A percentile compares a stretch with the other conserved stretches of the same genome.
phyloP scores from a whole-genome alignment of 169 alveolate genomes.

The Plasmodium inui region DNA sequence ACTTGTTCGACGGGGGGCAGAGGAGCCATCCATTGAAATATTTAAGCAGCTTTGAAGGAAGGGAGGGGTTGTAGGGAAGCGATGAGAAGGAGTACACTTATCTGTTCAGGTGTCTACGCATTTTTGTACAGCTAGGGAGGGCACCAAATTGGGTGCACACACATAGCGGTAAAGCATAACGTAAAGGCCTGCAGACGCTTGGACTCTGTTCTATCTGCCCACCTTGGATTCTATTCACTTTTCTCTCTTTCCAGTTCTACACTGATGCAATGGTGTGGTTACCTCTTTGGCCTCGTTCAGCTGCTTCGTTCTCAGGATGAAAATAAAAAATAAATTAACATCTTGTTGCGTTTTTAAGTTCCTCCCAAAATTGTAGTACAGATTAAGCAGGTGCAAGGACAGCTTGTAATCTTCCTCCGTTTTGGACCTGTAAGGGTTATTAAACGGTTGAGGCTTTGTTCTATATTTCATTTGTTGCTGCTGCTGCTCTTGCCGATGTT shows the following conservation, averaged over 20 bases:
- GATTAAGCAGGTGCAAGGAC: constrained; percentile 66
- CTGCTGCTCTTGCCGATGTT: background rate
- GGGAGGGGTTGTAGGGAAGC: background rate
- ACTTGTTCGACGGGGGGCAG: constrained; percentile 76
- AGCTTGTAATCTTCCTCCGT: constrained; percentile 73
- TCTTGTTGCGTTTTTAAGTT: constrained; percentile 74
- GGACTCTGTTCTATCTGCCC: background rate
- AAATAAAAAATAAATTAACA: constrained; percentile 72
- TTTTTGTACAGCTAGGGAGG: background rate
- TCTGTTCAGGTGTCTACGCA: background rate
- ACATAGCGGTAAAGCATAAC: background rate
- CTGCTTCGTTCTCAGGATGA: constrained; percentile 63
- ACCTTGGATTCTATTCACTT: background rate
- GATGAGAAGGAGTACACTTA: background rate
- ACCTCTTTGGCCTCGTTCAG: constrained; percentile 76
- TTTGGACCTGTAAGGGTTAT: constrained; percentile 35
- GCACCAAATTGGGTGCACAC: background rate
- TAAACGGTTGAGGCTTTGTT: background rate
- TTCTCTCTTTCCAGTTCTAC: background rate
- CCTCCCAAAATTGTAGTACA: constrained; percentile 74
- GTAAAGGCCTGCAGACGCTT: background rate
- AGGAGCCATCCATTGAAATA: constrained; percentile 75
- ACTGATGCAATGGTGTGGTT: background rate
- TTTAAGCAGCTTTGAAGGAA: constrained; percentile 41
- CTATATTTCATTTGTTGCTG: background rate